Evolutionary conservation across 441 rosid species (phyloP).

Genomic region (Daphne laureola): DNA sequence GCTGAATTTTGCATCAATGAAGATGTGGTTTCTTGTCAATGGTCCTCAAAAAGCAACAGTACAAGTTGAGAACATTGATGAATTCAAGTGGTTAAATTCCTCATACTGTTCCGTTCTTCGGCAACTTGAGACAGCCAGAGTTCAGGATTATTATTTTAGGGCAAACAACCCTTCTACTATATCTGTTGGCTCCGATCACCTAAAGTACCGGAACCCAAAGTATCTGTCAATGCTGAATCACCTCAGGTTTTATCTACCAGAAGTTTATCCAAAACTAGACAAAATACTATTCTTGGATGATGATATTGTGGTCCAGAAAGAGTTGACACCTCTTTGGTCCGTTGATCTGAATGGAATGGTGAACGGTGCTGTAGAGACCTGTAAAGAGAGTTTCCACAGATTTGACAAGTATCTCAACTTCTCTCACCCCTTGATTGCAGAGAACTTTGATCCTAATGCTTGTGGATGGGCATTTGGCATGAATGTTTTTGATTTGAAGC

Average conservation of each 20-base stretch:
- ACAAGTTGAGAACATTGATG: slow-evolving; percentile 75
- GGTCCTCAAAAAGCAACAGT: slow-evolving; percentile 65
- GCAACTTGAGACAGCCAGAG: slow-evolving; percentile 89
- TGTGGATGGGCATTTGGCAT: slow-evolving; percentile 99
- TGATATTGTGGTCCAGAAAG: slow-evolving; percentile 94
- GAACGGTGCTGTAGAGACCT: slow-evolving; percentile 95
- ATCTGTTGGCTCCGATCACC: slow-evolving; percentile 75
- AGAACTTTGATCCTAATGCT: slow-evolving; percentile 65
- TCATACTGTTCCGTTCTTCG: slow-evolving; percentile 92
- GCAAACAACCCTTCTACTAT: slow-evolving; percentile 76
- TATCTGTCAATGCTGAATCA: slow-evolving; percentile 97
- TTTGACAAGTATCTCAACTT: slow-evolving; percentile 97
- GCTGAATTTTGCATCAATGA: slow-evolving; percentile 80
- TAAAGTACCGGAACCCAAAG: slow-evolving; percentile 89
- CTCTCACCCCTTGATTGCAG: slow-evolving; percentile 67
- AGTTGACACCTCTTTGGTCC: slow-evolving; percentile 82
- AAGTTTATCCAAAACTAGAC: slow-evolving; percentile 81
- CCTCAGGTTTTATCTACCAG: slow-evolving; percentile 94
- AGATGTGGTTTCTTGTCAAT: slow-evolving; percentile 79
- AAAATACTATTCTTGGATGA: slow-evolving; percentile 89
- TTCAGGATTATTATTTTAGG: slow-evolving; percentile 89
- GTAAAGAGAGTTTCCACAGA: slow-evolving; percentile 97
- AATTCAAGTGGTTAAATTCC: slow-evolving; percentile 90
- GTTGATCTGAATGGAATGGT: slow-evolving; percentile 84
- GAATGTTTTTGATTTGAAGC: slow-evolving; percentile 92